Base-by-base conservation (phyloP, 2,329 filamentous ascomycete genomes). In the Colletotrichum eleusines region DNA sequence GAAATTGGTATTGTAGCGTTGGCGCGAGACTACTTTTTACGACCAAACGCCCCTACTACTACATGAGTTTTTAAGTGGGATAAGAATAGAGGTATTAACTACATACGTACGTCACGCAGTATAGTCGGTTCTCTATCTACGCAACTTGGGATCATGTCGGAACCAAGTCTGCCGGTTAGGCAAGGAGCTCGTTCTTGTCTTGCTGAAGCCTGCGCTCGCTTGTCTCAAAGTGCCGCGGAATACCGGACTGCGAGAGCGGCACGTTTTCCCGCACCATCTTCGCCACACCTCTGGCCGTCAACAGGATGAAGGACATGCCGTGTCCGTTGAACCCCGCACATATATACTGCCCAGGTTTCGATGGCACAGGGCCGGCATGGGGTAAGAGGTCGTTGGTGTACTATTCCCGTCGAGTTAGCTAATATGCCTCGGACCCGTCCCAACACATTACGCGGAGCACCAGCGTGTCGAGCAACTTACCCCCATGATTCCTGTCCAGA, bases 251-350 rank as follows among this genome's bases (percentile, higher is more conserved):
- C 54, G 79, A 77, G 66, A 83, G 84, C 0, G 73, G 60, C 2
- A 65, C 54, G 12, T 72, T 78, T 1, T 78, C 71, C 5, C 75
- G 55, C 0, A 84, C 72, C 81, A 86, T 85, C 44, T 76, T 71
- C 5, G 79, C 81, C 16, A 86, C 55, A 0, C 79, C 83, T 68
- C 81, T 81, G 20, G 80, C 80, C 8, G 79, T 75, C 0, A 84
- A 77, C 14, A 82, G 81, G 20, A 85, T 81, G 33, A 83, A 74
- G 0, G 84, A 80, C 85, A 88, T 88, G 0, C 86, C 86, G 67
- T 87, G 84, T 0, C 86, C 85, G 50, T 82, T 83, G 71, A 87
- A 87, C 0, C 85, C 86, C 0, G 82, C 84, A 26, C 84, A 75
- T 23, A 87, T 77, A 50, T 80, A 84, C 70, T 84, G 80, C 5